Base-by-base conservation (phyloP, 371 early-diverging fungal species). In the Coemansia sp. region DNA sequence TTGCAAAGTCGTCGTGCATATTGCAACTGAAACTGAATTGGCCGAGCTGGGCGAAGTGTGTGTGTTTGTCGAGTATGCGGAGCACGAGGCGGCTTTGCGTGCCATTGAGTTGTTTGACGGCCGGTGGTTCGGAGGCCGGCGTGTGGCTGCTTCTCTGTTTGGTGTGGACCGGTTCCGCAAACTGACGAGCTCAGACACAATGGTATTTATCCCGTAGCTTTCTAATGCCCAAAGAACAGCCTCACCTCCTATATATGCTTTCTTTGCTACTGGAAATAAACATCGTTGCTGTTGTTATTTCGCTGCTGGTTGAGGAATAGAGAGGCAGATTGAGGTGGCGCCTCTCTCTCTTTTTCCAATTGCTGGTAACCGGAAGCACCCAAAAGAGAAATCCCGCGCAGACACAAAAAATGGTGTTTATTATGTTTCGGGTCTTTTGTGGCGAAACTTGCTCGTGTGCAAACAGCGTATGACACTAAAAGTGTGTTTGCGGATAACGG, bases 91-190 rank as follows among this genome's bases (percentile, higher is more conserved):
- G 78, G 85, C 88, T 0, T 74, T 81, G 4, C 77, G 79, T 12
- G 89, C 89, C 5, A 62, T 83, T 26, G 75, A 76, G 58, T 84
- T 84, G 40, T 76, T 90, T 59, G 82, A 89, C 60, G 87, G 87
- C 11, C 84, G 91, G 26, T 90, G 89, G 86, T 90, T 90, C 76
- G 89, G 87, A 56, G 90, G 89, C 2, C 82, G 87, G 55, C 85
- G 80, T 19, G 73, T 90, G 15, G 73, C 78, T 8, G 90, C 90
- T 0, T 59, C 70, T 4, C 69, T 82, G 23, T 89, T 78, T 51
- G 88, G 86, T 32, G 61, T 65, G 28, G 78, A 82, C 48, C 81
- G 70, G 28, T 86, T 75, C 63, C 80, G 69, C 53, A 46, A 64
- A 15, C 48, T 82, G 32, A 73, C 81, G 11, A 82, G 73, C 58